Conservation (phyloP, 805 yeast species). For the Monosporozyma siamensis region DNA sequence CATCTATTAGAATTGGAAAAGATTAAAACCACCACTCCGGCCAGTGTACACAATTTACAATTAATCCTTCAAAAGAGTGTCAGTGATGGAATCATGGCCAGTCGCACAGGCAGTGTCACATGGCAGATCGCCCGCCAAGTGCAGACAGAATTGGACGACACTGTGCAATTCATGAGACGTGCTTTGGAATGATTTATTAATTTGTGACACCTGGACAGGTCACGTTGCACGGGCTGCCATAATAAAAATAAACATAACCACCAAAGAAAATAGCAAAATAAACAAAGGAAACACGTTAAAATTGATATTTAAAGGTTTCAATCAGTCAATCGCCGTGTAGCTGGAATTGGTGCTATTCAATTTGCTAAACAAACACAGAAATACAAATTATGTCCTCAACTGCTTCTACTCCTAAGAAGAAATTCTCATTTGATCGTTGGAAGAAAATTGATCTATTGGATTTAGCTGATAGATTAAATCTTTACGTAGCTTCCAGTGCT, state of each 20-base stretch:
- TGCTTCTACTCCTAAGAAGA: neutral
- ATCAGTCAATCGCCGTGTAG: too few relatives aligned
- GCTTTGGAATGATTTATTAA: constrained; percentile 18
- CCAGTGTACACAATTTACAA: constrained; percentile 27
- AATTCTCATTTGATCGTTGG: constrained; percentile 18
- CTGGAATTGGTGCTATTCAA: too few relatives aligned
- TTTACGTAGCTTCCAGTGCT: constrained; percentile 11
- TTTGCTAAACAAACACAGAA: too few relatives aligned
- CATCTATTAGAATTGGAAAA: constrained; percentile 14
- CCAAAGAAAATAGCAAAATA: too few relatives aligned
- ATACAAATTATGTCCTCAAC: neutral
- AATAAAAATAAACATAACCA: too few relatives aligned
- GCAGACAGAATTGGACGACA: constrained; percentile 27
- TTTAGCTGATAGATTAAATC: constrained; percentile 18
- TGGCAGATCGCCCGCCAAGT: constrained; percentile 24
- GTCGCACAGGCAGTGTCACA: constrained; percentile 14
- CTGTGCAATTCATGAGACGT: constrained; percentile 29
- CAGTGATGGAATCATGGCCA: constrained; percentile 24
- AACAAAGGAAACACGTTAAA: too few relatives aligned
- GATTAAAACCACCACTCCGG: constrained; percentile 21
- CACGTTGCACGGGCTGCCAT: neutral
- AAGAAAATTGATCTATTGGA: constrained; percentile 24
- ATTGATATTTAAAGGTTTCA: too few relatives aligned
- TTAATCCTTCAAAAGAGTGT: constrained; percentile 25
- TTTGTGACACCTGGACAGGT: neutral